A percentile compares a stretch with the other conserved stretches of the same genome.
Evolutionary conservation across 495 filamentous ascomycete species (phyloP).

Genomic region (Penicillium salamii): DNA sequence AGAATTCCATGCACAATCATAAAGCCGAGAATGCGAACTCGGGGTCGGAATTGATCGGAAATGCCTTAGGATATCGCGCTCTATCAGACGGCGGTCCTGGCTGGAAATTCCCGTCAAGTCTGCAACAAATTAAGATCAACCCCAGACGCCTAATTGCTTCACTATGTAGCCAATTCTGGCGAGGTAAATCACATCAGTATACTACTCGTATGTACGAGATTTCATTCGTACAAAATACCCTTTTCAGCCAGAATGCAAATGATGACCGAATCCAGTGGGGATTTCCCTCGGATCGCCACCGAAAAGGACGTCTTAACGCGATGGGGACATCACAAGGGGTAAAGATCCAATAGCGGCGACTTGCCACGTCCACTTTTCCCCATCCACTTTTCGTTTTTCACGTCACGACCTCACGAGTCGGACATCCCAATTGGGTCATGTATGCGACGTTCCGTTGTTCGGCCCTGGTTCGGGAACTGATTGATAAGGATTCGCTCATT

Average conservation of each 20-base stretch:
- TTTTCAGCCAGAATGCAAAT: background rate
- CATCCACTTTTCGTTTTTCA: background rate
- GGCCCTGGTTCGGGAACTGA: conserved; percentile 22
- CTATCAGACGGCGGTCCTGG: too few species aligned
- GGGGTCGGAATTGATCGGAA: too few species aligned
- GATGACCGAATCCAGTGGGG: conserved; percentile 1
- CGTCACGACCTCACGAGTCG: background rate
- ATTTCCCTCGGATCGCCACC: background rate
- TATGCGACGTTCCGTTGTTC: conserved; percentile 19
- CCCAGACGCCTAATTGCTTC: background rate
- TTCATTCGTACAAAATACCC: background rate
- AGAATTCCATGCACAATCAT: too few species aligned
- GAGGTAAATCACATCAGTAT: background rate
- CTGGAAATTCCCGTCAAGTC: too few species aligned
- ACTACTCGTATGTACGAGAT: too few species aligned
- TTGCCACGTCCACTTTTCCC: background rate
- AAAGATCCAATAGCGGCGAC: conserved; percentile 9
- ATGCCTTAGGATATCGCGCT: too few species aligned
- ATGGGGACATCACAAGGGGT: background rate
- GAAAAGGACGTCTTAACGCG: background rate
- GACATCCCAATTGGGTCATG: conserved; percentile 1
- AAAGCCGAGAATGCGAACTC: too few species aligned
- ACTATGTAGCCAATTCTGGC: background rate
- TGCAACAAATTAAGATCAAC: too few species aligned
- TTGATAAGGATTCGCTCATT: conserved; percentile 25